phyloP scores from a whole-genome alignment of 129 eudicot species.

The Artemisia annua region DNA sequence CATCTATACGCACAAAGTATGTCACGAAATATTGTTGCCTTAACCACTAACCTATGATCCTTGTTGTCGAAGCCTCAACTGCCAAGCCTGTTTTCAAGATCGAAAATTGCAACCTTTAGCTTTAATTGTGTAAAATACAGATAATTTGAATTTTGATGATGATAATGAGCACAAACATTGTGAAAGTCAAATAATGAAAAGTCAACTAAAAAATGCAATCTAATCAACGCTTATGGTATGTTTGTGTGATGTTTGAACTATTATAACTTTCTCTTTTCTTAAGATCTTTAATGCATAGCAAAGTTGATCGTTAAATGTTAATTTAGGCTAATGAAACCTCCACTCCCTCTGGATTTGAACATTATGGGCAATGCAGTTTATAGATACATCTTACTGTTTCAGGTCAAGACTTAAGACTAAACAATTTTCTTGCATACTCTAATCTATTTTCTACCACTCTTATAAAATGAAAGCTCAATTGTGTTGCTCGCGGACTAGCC shows the following conservation, averaged over 20 bases:
- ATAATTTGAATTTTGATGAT: too few species aligned
- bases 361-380: not conserved
- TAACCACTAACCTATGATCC: slow-evolving; percentile 18
- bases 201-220: too few species aligned
- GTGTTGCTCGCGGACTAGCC: not conserved
- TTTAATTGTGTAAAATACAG: too few species aligned
- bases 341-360: not conserved
- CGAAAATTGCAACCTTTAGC: not conserved
- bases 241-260: not conserved
- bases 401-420: too few species aligned
- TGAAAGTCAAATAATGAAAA: too few species aligned
- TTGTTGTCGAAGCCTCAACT: slow-evolving; percentile 54
- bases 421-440: too few species aligned
- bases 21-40: slow-evolving; percentile 7
- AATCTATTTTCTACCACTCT: too few species aligned
- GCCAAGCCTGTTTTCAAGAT: slow-evolving; percentile 62
- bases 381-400: too few species aligned
- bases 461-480: too few species aligned
- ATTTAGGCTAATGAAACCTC: not conserved
- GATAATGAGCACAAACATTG: too few species aligned
- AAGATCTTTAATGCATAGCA: slow-evolving; percentile 1
- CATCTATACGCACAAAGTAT: slow-evolving; percentile 7
- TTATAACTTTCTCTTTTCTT: not conserved
- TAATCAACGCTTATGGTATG: too few species aligned
- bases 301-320: not conserved